Base-by-base conservation (phyloP, 306 rosid species). In the Trichosanthes truncata region DNA sequence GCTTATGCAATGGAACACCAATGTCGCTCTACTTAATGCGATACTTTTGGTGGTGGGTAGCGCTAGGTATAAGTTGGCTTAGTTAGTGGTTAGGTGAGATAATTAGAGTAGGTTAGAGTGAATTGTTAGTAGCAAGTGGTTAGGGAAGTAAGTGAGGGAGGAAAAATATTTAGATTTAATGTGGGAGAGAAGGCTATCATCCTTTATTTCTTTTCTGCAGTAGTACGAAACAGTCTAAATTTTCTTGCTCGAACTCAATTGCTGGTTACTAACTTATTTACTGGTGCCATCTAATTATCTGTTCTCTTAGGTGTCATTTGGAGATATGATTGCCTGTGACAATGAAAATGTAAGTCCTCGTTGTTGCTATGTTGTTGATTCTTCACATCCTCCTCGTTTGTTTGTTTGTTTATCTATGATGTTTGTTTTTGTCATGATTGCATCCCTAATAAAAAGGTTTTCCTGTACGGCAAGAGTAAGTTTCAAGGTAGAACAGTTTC, bases 281-380 rank as follows among this genome's bases (percentile, higher is more conserved):
- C 61, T 8, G 7, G 25, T 29, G 61, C 25, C 61, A 38, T 78
- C 74, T 85, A 36, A 75, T 38, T 81, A 72, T 62, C 46, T 81
- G 84, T 77, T 79, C 65, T 51, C 83, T 83, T 86, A 92, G 97
- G 98, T 95, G 72, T 95, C 98, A 33, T 95, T 89, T 82, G 97
- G 98, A 51, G 97, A 93, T 74, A 95, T 90, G 99, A 93, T 93
- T 84, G 97, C 97, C 7, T 91, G 99, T 85, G 97, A 95, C 89
- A 93, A 92, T 80, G 98, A 92, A 84, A 95, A 87, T 82, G 97
- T 94, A 82, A 94, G 98, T 84, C 43, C 43, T 21, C 81, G 29
- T 36, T 17, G 7, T 73, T 82, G 38, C 51, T 35, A 71, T 72
- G 67, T 81, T 59, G 62, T 52, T 60, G 57, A 60, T 59, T 84